Conservation (phyloP, 345 rosid species). For the Draba incana region DNA sequence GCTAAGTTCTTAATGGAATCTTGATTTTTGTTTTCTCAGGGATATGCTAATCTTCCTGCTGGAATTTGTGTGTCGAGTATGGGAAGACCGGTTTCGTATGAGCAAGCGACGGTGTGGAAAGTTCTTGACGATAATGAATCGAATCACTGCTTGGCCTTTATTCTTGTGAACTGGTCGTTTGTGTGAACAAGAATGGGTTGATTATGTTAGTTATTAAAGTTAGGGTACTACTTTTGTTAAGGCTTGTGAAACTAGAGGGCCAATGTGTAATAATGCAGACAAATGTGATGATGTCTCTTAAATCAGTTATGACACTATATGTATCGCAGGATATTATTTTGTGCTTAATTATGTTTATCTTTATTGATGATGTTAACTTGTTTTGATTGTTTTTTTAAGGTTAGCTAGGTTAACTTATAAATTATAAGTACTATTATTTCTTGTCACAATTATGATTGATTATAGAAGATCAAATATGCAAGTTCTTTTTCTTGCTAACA, state of each 20-base stretch:
- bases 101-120: conserved; percentile 89
- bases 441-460: no score
- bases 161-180: conserved; percentile 87
- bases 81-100: conserved; percentile 91
- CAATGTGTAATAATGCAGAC: conserved; percentile 3
- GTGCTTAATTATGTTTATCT: conserved; percentile 16
- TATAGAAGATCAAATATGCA: no score
- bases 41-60: conserved; percentile 70
- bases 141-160: conserved; percentile 81
- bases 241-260: conserved; percentile 24
- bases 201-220: conserved; percentile 30
- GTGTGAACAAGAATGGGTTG: conserved; percentile 47
- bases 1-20: background rate
- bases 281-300: conserved; percentile 16
- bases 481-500: no score
- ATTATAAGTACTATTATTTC: no score
- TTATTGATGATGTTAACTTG: background rate
- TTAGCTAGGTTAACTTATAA: background rate
- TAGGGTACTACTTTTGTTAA: conserved; percentile 27
- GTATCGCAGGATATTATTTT: conserved; percentile 16
- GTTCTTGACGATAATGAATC: conserved; percentile 74
- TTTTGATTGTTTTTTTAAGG: background rate
- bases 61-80: conserved; percentile 89
- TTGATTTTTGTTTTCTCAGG: conserved; percentile 43
- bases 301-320: background rate